Conservation (phyloP, 805 yeast species). For the Lipomyces oligophaga region DNA sequence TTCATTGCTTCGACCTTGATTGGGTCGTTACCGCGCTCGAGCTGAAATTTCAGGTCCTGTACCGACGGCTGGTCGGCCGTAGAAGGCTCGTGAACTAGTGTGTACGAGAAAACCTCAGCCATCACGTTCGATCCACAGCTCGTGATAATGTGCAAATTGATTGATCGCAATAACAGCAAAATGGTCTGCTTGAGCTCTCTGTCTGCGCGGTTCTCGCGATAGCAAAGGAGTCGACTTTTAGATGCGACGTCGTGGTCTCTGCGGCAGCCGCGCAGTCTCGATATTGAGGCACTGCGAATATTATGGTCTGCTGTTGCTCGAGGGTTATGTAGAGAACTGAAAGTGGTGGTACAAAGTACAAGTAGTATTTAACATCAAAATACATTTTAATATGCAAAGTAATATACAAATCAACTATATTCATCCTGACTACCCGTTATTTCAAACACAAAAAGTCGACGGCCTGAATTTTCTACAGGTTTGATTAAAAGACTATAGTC, state of each 20-base stretch:
- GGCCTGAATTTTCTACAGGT: background rate
- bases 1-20: constrained; percentile 88
- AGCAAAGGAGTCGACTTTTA: no score
- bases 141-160: background rate
- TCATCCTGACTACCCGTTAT: constrained; percentile 13
- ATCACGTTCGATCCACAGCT: no score
- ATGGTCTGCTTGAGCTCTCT: no score
- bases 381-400: background rate
- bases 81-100: constrained; percentile 29
- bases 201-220: no score
- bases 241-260: no score
- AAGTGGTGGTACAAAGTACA: no score
- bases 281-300: background rate
- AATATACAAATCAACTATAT: constrained; percentile 6
- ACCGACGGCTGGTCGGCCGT: constrained; percentile 45
- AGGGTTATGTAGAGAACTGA: no score
- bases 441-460: constrained; percentile 8
- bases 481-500: constrained; percentile 14
- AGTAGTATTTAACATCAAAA: no score
- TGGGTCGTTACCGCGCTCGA: constrained; percentile 88
- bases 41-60: constrained; percentile 66
- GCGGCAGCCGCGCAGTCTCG: background rate
- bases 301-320: no score
- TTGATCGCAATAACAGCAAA: background rate
- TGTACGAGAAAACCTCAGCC: constrained; percentile 27